Base-by-base conservation (phyloP, 352 stramenopile species). In the Thraustochytrium striatum region DNA sequence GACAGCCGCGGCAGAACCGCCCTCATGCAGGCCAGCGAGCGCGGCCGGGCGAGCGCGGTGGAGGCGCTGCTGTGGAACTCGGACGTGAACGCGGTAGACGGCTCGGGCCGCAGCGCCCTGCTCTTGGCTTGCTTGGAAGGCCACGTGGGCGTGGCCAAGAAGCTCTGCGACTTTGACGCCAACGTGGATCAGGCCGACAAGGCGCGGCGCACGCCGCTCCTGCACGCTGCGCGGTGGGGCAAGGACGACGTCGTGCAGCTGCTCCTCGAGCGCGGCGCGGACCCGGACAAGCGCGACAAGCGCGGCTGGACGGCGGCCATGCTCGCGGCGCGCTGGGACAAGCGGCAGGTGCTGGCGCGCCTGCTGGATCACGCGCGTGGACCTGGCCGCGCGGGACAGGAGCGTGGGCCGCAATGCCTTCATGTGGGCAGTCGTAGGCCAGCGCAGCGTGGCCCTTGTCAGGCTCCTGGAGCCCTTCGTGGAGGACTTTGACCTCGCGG, bases 211-310 rank as follows among this genome's bases (percentile, higher is more conserved):
- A 72, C 41, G 19, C 65, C 65, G 39, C 39, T 75, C 32, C 65
- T 75, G 65, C 65, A 75, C 50, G 65, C 65, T 9, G 65, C 65
- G 44, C 65, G 65, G 9, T 75, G 65, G 65, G 65, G 65, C 16
- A 47, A 55, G 16, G n/a, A 21, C 35, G 61, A 75, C 28, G 61
- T 38, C 13, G 32, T 30, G 13, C 9, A 5, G 1, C 50, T 75
- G 16, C 52, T 75, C 21, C 25, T 75, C 5, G 50, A 75, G 8
- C 65, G 65, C n/a, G 65, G 65, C 25, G 39, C 65, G 11, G 65
- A 75, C 1, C 30, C 68, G 2, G 65, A 75, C 36, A 32, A 30
- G 13, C 43, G 65, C 43, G 65, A 75, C 41, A 75, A 75, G 65
- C 21, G 19, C n/a, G 65, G 65, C 8, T 75, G 65, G 65, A 75